Evolutionary conservation across 139 green algal species (phyloP).

Genomic region (Choricystis sp.): DNA sequence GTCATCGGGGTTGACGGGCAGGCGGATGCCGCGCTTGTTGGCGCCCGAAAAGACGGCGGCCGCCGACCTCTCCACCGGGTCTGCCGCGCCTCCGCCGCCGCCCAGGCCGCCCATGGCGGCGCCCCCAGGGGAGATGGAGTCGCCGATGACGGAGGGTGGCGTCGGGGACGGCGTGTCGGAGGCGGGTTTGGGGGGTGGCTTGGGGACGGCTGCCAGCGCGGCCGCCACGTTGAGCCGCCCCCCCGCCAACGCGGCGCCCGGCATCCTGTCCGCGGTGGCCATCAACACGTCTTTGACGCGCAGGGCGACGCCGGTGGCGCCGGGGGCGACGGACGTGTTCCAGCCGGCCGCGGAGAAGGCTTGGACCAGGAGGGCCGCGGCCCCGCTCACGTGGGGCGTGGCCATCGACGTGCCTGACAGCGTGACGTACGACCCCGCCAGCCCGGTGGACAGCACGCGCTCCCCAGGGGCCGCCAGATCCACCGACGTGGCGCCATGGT

Average conservation of each 20-base stretch:
- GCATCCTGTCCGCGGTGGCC: neutral
- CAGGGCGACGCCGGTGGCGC: neutral
- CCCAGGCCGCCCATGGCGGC: too few species aligned
- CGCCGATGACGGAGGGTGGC: too few species aligned
- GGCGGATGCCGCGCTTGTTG: too few species aligned
- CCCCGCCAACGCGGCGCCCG: neutral
- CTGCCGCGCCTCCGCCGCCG: too few species aligned
- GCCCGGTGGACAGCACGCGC: conserved; percentile 11
- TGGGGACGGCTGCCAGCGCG: neutral
- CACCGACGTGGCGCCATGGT: conserved; percentile 10
- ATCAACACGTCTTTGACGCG: neutral
- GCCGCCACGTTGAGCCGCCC: neutral
- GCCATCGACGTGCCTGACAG: conserved; percentile 79
- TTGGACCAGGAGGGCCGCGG: conserved; percentile 25
- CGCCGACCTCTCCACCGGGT: too few species aligned
- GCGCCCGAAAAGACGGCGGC: too few species aligned
- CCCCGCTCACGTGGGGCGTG: conserved; percentile 41
- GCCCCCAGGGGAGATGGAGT: too few species aligned
- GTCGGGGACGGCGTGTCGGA: too few species aligned
- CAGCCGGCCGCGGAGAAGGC: neutral
- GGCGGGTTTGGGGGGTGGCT: neutral
- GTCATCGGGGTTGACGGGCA: too few species aligned
- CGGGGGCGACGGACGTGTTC: neutral
- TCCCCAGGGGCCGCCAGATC: conserved; percentile 17
- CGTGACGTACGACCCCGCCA: conserved; percentile 9